These are phyloP conservation scores for Eucalyptus paniculata DNA, from an alignment of 345 rosid species.

Conservation along the genomic window DNA sequence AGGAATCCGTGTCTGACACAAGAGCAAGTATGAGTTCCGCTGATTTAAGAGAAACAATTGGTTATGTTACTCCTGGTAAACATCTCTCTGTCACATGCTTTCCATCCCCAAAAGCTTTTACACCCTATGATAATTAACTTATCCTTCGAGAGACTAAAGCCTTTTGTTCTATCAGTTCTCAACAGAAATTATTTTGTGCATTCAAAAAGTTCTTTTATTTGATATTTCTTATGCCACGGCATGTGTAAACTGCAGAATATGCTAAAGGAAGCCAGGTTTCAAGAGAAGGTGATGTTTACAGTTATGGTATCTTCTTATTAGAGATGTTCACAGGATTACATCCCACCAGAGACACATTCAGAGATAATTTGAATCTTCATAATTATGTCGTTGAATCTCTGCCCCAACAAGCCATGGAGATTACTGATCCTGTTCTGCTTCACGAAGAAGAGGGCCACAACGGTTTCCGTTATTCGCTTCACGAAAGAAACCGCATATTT, in stretches of 20 bases:
- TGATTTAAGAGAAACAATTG: neutral
- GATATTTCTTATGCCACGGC: neutral
- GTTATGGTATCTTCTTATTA: neutral
- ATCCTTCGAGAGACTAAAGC: neutral
- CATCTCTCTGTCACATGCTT: neutral
- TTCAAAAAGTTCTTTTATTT: neutral
- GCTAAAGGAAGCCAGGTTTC: neutral
- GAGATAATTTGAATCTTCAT: neutral
- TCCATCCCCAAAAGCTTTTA: neutral
- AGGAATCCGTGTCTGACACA: fast-evolving
- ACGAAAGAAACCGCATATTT: neutral
- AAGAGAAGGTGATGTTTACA: neutral
- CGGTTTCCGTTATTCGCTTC: fast-evolving
- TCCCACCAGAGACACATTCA: neutral
- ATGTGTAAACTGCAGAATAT: neutral
- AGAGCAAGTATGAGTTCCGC: neutral
- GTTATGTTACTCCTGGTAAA: neutral
- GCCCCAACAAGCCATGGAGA: neutral
- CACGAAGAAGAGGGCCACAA: neutral
- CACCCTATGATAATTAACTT: neutral
- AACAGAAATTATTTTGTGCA: neutral
- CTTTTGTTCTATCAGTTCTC: neutral
- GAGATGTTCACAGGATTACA: neutral
- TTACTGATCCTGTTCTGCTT: neutral
- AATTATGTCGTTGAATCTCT: neutral